Percentiles rank a stretch among this genome's conserved stretches.
These are phyloP conservation scores for Solanum clarkiae DNA, from an alignment of 257 asterid species.

Conservation along the genomic window DNA sequence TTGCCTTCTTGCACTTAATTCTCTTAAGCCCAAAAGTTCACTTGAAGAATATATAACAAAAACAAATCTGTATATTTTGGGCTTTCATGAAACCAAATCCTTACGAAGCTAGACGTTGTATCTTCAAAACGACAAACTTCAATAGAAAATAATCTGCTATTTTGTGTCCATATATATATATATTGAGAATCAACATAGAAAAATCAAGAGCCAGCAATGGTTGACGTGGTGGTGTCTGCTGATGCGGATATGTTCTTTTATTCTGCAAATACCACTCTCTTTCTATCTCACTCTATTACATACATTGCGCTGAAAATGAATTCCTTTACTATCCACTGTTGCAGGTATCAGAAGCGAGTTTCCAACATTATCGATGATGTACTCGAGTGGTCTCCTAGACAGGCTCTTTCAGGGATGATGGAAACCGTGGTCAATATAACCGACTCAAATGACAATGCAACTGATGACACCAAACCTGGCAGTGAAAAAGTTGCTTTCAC, in stretches of 20 bases:
- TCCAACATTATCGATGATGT: conserved; percentile 95
- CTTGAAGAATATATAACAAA: background rate
- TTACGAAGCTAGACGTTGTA: background rate
- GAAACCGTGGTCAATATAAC: conserved; percentile 35
- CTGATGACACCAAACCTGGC: conserved; percentile 15
- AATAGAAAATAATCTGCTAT: background rate
- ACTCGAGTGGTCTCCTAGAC: conserved; percentile 94
- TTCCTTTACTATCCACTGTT: background rate
- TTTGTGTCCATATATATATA: background rate
- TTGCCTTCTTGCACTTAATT: background rate
- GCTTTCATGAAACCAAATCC: background rate
- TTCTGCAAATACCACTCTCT: background rate
- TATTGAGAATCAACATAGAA: background rate
- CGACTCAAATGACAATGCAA: conserved; percentile 11
- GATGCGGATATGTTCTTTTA: background rate
- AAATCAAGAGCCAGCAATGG: background rate
- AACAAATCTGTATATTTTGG: background rate
- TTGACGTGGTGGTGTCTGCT: background rate
- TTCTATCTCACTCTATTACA: background rate
- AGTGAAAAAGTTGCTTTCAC: background rate
- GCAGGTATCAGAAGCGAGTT: conserved; percentile 92
- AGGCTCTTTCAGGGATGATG: conserved; percentile 93
- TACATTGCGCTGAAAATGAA: background rate
- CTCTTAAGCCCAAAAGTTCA: background rate
- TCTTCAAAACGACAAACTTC: background rate